Conservation (phyloP, 2,329 filamentous ascomycete species). For the Aureobasidium namibiae region DNA sequence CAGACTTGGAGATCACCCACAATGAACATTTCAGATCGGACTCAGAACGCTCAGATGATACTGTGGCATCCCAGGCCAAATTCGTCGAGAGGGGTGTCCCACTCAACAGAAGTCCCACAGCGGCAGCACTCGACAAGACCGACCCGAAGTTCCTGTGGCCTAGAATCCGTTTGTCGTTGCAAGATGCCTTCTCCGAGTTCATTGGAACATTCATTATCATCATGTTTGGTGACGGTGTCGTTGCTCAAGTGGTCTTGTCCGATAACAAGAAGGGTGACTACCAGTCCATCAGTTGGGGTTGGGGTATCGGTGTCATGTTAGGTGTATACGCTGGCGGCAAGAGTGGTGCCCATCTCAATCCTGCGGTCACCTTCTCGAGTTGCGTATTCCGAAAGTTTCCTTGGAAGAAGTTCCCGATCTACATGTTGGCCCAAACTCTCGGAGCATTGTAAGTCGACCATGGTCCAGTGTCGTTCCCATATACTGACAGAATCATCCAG, state of each 20-base stretch:
- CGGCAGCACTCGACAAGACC: conserved; percentile 18
- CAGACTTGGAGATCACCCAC: conserved; percentile 17
- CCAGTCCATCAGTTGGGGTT: conserved; percentile 44
- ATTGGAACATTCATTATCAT: conserved; percentile 60
- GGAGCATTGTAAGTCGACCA: conserved; percentile 47
- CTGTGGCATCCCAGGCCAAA: conserved; percentile 7
- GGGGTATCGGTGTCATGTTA: conserved; percentile 54
- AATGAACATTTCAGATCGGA: conserved; percentile 17
- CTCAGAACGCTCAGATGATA: conserved; percentile 12
- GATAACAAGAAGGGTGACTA: conserved; percentile 40
- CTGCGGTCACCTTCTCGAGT: conserved; percentile 61
- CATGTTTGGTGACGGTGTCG: conserved; percentile 62
- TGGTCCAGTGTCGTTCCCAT: background rate
- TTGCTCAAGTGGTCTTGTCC: conserved; percentile 60
- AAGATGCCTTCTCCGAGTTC: conserved; percentile 59
- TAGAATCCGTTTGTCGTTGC: conserved; percentile 41
- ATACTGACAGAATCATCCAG: background rate
- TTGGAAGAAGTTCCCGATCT: conserved; percentile 61
- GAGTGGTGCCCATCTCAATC: conserved; percentile 30
- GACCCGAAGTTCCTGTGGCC: conserved; percentile 43
- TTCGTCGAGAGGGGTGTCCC: conserved; percentile 20
- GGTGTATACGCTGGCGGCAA: conserved; percentile 39
- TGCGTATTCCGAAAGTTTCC: conserved; percentile 59
- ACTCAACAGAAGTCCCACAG: conserved; percentile 23
- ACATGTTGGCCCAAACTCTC: conserved; percentile 55